Evolutionary conservation across 441 rosid genomes (phyloP), one percentile per base, ranked within the genome.

Genomic region (Adansonia madagascariensis): DNA sequence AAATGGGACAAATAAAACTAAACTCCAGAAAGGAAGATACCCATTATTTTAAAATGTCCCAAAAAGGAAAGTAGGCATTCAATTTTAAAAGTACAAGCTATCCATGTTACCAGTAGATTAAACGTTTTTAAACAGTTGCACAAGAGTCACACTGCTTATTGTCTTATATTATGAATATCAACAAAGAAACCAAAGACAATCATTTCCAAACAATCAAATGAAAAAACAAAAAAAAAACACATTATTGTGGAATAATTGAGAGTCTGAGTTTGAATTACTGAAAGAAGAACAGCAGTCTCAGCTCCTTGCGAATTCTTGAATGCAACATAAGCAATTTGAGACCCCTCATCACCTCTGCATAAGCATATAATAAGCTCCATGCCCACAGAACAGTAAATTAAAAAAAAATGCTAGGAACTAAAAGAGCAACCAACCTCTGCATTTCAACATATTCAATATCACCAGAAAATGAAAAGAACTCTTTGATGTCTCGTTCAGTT

Each of bases 381-480:
- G 17, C 41, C 41, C 4, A 4, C 41, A 35, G 4, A 35, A 35
- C n/a, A 35, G 41, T 35, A 35, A 35, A n/a, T n/a, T 35, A 35
- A 35, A 4, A 35, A 35, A 35, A 35, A 6, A 35, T 35, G 41
- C 41, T 76, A 76, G 10, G 56, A 76, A 55, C 66, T 22, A 56
- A 22, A 14, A 24, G 6, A 62, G 70, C 14, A 80, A 75, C 88
- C 24, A 59, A 89, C 94, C 89, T 82, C 62, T 75, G 86, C 82
- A 89, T 78, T 73, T 88, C 89, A 17, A 91, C 82, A 72, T 67
- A 73, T 83, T 82, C 86, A 63, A 91, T 88, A 64, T 91, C 93
- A 66, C 95, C 95, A 61, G 93, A 89, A 75, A 91, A 91, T 24
- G 95, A 91, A 81, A 91, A 91, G 79, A 91, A 91, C 77, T 91